These are phyloP conservation scores for Sporisorium exsertum DNA, from an alignment of 1,284 basidiomycete genomes.

Conservation along the genomic window DNA sequence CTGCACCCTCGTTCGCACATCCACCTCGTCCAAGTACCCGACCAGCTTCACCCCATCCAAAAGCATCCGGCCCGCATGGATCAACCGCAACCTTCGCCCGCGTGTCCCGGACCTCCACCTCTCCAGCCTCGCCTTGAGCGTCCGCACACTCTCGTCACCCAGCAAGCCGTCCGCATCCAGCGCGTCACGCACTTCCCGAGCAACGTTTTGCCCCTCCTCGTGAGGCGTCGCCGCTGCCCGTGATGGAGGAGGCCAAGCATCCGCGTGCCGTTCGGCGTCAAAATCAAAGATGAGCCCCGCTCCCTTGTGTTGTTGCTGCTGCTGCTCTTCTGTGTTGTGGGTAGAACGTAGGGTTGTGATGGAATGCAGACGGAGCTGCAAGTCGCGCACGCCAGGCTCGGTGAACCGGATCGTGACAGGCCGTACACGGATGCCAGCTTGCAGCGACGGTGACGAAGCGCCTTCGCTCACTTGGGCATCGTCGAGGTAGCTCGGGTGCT, in stretches of 20 bases:
- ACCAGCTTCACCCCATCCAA: slow-evolving; percentile 51
- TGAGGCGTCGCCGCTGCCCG: not conserved
- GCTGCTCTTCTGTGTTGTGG: not conserved
- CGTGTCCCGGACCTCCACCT: not conserved
- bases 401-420: slow-evolving; percentile 45
- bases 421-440: slow-evolving; percentile 22
- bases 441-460: slow-evolving; percentile 1
- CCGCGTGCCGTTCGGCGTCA: slow-evolving; percentile 11
- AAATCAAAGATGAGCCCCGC: slow-evolving; percentile 18
- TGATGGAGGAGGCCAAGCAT: not conserved
- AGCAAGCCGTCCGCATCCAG: slow-evolving; percentile 12
- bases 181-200: not conserved
- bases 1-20: slow-evolving; percentile 23
- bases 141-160: slow-evolving; percentile 26
- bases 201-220: not conserved
- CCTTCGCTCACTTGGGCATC: slow-evolving; percentile 10
- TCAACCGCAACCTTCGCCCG: slow-evolving; percentile 37
- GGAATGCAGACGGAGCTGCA: slow-evolving; percentile 19
- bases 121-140: slow-evolving; percentile 15
- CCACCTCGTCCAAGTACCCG: slow-evolving; percentile 47
- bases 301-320: too few species aligned
- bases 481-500: not conserved
- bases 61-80: slow-evolving; percentile 52
- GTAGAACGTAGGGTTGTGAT: slow-evolving; percentile 12
- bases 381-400: slow-evolving; percentile 37